Evolutionary conservation across 2,329 filamentous ascomycete genomes (phyloP).

Genomic region (Dichotomopilus funicola): DNA sequence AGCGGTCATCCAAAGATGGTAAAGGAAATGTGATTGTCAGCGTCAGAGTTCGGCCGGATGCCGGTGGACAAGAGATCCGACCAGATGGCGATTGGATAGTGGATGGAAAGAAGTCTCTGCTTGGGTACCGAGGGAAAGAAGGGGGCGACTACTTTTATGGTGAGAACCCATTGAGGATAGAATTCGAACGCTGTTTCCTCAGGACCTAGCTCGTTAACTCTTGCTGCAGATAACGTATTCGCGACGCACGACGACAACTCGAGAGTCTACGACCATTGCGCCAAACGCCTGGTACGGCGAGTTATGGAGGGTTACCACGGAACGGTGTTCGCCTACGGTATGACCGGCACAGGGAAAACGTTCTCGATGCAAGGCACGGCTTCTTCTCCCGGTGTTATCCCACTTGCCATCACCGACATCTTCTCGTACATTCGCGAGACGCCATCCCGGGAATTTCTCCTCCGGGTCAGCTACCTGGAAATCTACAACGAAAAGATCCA

Average conservation of each 20-base stretch:
- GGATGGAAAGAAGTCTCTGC: constrained; percentile 72
- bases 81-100: constrained; percentile 86
- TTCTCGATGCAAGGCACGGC: constrained; percentile 99
- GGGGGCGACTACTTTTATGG: constrained; percentile 90
- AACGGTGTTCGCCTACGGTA: constrained; percentile 96
- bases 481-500: constrained; percentile 99
- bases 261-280: constrained; percentile 87
- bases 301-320: constrained; percentile 99
- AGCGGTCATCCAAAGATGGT: constrained; percentile 56
- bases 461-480: constrained; percentile 95
- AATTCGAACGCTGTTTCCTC: constrained; percentile 1
- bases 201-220: constrained; percentile 14
- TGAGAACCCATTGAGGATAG: constrained; percentile 37
- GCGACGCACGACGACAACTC: constrained; percentile 89
- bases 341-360: constrained; percentile 98
- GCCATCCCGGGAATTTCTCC: constrained; percentile 83
- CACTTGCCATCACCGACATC: constrained; percentile 94
- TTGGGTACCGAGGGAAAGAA: constrained; percentile 81
- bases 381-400: constrained; percentile 91
- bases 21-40: constrained; percentile 97
- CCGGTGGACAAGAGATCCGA: constrained; percentile 53
- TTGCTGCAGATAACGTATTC: constrained; percentile 81
- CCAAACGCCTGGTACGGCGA: constrained; percentile 86
- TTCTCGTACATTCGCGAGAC: constrained; percentile 99
- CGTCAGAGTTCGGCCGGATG: constrained; percentile 84